Evolutionary conservation across 768 basidiomycete genomes (phyloP), one percentile per base, ranked within the genome.

Genomic region (Scleroderma bovista): DNA sequence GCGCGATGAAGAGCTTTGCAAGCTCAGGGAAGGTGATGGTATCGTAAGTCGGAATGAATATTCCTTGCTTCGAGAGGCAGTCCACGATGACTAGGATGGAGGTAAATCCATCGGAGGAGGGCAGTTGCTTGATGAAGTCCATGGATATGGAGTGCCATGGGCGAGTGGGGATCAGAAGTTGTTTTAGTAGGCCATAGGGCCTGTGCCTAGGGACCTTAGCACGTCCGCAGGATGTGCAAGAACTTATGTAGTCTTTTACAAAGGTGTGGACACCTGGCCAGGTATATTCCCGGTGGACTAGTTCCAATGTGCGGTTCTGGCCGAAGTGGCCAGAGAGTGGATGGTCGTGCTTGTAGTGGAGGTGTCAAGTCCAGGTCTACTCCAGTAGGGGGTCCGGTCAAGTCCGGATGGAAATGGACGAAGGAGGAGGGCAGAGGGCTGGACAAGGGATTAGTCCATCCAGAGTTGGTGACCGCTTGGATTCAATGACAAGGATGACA

Each of bases 61-160:
- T n/a, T n/a, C n/a, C 53, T 51, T 6, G 44, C 54, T 39, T 48
- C 9, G 32, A 34, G 19, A 17, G 24, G 20, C 16, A 16, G 19
- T 26, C 24, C 10, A 48, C 22, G 5, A 40, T 17, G 10, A 40
- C 13, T 7, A 40, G 39, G 22, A 70, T 68, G 7, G 61, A 39
- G 48, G 62, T 54, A 50, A 61, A 73, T 42, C 69, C 58, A 8
- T 70, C 71, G 1, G 46, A 40, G 13, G 22, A 22, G 0, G 74
- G 75, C 1, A 78, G 68, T 19, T 62, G 36, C 12, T 46, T 57
- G 47, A 69, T 67, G 47, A 59, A 52, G 50, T 73, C 67, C 58
- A 70, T 67, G 3, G 63, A 58, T 12, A 72, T 60, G 7, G 61
- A 57, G 8, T 29, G 42, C 32, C 17, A 50, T 8, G 67, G 63